Evolutionary conservation across 345 rosid species (phyloP).

Genomic region (Arabis alpina): DNA sequence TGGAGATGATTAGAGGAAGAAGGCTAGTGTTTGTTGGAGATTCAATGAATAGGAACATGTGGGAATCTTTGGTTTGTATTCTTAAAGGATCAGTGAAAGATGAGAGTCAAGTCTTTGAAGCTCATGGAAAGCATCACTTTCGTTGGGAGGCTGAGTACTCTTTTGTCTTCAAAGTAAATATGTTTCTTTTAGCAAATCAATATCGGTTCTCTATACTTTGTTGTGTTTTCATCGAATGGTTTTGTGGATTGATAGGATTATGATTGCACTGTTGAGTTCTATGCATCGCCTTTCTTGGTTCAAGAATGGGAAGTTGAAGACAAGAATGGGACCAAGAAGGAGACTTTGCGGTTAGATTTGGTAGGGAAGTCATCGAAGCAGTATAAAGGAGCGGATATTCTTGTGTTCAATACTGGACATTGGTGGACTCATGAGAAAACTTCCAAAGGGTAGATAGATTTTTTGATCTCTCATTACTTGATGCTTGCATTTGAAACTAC

Average conservation of each 20-base stretch:
- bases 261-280: constrained; percentile 75
- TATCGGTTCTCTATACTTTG: not conserved
- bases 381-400: constrained; percentile 74
- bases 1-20: constrained; percentile 82
- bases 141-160: constrained; percentile 89
- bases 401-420: constrained; percentile 93
- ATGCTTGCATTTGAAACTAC: not conserved
- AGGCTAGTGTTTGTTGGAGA: constrained; percentile 92
- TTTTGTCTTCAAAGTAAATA: constrained; percentile 89
- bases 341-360: constrained; percentile 88
- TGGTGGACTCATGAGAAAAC: constrained; percentile 99
- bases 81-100: constrained; percentile 69
- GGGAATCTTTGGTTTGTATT: constrained; percentile 95
- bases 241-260: constrained; percentile 61
- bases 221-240: not conserved
- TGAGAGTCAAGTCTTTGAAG: constrained; percentile 73
- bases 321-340: constrained; percentile 66
- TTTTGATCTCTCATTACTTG: not conserved
- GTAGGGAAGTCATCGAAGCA: constrained; percentile 70
- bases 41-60: constrained; percentile 93
- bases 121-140: constrained; percentile 69
- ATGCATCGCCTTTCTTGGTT: constrained; percentile 90
- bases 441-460: constrained; percentile 63
- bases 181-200: constrained; percentile 18
- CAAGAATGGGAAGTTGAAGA: constrained; percentile 81